Percentiles rank a stretch among this genome's conserved stretches.
Evolutionary conservation across 768 basidiomycete genomes (phyloP).

Genomic region (Plicaturopsis crispa): DNA sequence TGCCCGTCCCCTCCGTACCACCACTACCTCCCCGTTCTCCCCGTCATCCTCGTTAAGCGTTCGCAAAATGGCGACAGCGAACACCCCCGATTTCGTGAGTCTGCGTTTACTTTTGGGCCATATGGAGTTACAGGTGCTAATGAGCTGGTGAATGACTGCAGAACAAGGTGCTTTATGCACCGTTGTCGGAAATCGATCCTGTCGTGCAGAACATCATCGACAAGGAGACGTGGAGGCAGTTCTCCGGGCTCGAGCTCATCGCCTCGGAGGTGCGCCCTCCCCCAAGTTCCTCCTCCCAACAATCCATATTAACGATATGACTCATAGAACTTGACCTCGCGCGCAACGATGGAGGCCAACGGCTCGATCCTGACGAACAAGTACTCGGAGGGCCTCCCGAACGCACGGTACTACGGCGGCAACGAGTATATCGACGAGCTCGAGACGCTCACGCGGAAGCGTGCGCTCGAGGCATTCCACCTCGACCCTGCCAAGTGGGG

Average conservation of each 20-base stretch:
- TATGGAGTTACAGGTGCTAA: conserved; percentile 1
- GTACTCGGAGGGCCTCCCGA: conserved; percentile 99
- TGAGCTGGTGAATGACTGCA: conserved; percentile 20
- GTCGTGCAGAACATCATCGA: conserved; percentile 97
- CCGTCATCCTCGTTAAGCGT: conserved; percentile 15
- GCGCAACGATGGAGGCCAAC: conserved; percentile 95
- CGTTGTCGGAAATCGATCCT: conserved; percentile 88
- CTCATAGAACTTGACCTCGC: conserved; percentile 86
- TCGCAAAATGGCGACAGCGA: conserved; percentile 52
- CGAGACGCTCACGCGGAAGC: conserved; percentile 89
- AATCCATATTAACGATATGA: too few relatives aligned
- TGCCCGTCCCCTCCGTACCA: conserved; percentile 17
- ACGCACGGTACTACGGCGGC: conserved; percentile 93
- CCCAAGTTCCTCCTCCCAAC: conserved; percentile 2
- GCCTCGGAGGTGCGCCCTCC: conserved; percentile 76
- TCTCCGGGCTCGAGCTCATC: conserved; percentile 95
- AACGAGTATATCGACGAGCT: conserved; percentile 98
- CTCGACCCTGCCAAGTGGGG: conserved; percentile 92
- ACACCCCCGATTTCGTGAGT: conserved; percentile 58
- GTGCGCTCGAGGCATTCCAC: conserved; percentile 93
- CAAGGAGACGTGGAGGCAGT: conserved; percentile 98
- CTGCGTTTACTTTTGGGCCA: neutral
- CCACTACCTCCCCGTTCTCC: conserved; percentile 22
- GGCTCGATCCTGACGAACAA: conserved; percentile 99
- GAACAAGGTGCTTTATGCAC: conserved; percentile 89